Evolutionary conservation across 2,329 filamentous ascomycete genomes (phyloP).

Genomic region (Colletotrichum spaethianum): DNA sequence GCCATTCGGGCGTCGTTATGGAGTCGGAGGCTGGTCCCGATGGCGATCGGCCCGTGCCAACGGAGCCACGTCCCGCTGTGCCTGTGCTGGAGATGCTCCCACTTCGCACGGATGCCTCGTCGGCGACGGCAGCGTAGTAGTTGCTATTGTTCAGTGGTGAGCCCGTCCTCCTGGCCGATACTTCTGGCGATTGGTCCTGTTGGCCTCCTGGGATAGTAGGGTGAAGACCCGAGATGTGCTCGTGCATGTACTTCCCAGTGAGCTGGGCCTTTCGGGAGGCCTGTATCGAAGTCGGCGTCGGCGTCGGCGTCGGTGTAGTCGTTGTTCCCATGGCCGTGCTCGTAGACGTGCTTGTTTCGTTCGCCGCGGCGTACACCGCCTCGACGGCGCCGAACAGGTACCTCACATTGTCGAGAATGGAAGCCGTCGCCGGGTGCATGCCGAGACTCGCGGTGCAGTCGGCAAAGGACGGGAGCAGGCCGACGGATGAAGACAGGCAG

Average conservation of each 20-base stretch:
- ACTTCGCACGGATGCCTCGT: conserved; percentile 18
- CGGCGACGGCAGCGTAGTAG: neutral
- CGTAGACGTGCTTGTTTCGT: conserved; percentile 5
- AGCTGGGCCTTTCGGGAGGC: conserved; percentile 22
- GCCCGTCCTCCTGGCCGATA: neutral
- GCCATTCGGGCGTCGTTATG: conserved; percentile 38
- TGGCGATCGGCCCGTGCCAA: conserved; percentile 19
- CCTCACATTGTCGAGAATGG: conserved; percentile 67
- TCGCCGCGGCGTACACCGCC: conserved; percentile 5
- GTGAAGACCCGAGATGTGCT: conserved; percentile 22
- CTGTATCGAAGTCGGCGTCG: neutral
- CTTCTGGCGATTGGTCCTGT: conserved; percentile 3
- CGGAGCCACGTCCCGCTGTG: conserved; percentile 19
- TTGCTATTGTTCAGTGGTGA: neutral
- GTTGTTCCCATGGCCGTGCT: neutral
- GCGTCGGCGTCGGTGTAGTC: neutral
- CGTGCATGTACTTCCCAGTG: conserved; percentile 27
- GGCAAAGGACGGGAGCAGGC: conserved; percentile 58
- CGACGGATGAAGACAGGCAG: conserved; percentile 50
- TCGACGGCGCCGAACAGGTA: conserved; percentile 60
- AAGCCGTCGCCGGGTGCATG: conserved; percentile 62
- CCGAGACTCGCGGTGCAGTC: conserved; percentile 57
- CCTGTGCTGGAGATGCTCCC: conserved; percentile 20
- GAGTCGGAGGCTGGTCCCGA: conserved; percentile 22
- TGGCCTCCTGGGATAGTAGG: conserved; percentile 20